phyloP scores from a whole-genome alignment of 805 yeast genomes.

The Candida morakotiae region DNA sequence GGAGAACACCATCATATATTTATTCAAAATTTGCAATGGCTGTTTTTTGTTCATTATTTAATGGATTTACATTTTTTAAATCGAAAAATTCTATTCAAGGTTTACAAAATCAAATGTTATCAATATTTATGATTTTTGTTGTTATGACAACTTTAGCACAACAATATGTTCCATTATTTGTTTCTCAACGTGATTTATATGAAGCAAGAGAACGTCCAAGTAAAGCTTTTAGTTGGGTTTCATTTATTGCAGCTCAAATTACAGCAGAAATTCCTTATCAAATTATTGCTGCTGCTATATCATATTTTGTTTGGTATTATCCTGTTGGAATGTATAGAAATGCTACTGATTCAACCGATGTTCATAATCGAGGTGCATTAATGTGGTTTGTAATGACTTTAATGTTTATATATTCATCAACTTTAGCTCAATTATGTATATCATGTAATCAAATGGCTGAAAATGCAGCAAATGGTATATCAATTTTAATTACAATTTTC shows the following conservation, averaged over 20 bases:
- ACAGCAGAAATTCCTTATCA: conserved; percentile 68
- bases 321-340: conserved; percentile 27
- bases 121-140: conserved; percentile 65
- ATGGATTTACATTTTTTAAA: conserved; percentile 31
- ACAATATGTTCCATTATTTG: conserved; percentile 55
- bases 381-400: conserved; percentile 39
- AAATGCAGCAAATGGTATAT: conserved; percentile 60
- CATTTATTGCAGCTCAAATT: conserved; percentile 59
- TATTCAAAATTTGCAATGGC: conserved; percentile 44
- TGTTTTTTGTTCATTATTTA: conserved; percentile 6
- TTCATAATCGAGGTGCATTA: conserved; percentile 54
- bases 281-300: conserved; percentile 55
- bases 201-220: conserved; percentile 75
- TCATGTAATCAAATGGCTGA: conserved; percentile 58
- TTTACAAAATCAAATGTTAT: conserved; percentile 66
- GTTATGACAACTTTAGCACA: conserved; percentile 54
- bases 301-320: conserved; percentile 54
- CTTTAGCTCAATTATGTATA: conserved; percentile 55
- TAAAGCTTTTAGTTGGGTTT: conserved; percentile 63
- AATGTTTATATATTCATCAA: conserved; percentile 51
- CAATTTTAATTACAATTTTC: conserved; percentile 55
- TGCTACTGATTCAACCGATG: conserved; percentile 15
- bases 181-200: conserved; percentile 59
- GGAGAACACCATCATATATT: conserved; percentile 62
- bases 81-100: conserved; percentile 33